Conservation (phyloP, 305 asterid genomes). For the Fraxinus floribunda region DNA sequence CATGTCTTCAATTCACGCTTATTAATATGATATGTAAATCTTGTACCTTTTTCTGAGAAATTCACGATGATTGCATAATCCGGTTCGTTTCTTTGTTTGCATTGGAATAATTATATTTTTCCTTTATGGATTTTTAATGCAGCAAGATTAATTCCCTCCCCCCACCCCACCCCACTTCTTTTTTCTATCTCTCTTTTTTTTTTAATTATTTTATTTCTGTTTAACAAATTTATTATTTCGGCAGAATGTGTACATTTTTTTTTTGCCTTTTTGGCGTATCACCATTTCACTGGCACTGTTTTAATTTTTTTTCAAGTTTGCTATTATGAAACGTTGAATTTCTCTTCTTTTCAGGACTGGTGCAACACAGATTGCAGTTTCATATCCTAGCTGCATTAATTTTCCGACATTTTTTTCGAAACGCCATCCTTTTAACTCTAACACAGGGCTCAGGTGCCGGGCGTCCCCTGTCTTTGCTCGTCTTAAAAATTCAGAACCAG, state of each 20-base stretch:
- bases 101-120: background rate
- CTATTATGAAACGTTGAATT: background rate
- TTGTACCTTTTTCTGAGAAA: background rate
- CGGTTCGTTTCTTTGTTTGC: background rate
- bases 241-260: too few species aligned
- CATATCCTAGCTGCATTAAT: slow-evolving; percentile 37
- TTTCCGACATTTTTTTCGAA: slow-evolving; percentile 30
- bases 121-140: background rate
- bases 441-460: slow-evolving; percentile 17
- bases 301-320: background rate
- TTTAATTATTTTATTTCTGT: too few species aligned
- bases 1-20: background rate
- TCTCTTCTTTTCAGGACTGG: slow-evolving; percentile 1
- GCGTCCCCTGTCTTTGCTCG: slow-evolving; percentile 31
- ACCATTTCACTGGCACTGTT: background rate
- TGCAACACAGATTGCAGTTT: slow-evolving; percentile 29
- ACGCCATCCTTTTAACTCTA: slow-evolving; percentile 18
- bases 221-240: too few species aligned
- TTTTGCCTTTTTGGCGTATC: background rate
- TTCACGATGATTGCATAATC: background rate
- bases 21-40: background rate
- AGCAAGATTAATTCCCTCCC: background rate
- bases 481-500: slow-evolving; percentile 32
- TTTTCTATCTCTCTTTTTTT: too few species aligned
- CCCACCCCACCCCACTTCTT: too few species aligned